phyloP scores from a whole-genome alignment of 1,139 yeast species.

The Scheffersomyces segobiensis region DNA sequence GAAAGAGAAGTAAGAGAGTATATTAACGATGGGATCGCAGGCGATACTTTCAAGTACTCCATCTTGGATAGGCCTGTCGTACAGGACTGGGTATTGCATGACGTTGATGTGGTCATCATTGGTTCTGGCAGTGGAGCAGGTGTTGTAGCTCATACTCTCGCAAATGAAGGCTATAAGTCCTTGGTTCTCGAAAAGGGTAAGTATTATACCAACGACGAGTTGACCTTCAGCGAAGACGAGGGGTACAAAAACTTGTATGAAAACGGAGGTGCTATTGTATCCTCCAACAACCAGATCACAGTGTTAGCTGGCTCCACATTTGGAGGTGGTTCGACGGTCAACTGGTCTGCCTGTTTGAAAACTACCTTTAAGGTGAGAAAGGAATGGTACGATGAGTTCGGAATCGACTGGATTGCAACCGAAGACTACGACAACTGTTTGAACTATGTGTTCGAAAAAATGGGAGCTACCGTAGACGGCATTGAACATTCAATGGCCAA shows the following conservation, averaged over 20 bases:
- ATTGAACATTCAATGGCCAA: conserved; percentile 53
- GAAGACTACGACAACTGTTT: conserved; percentile 47
- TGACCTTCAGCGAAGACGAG: conserved; percentile 37
- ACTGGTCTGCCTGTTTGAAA: conserved; percentile 60
- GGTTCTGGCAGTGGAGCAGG: conserved; percentile 66
- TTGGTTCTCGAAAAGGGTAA: conserved; percentile 57
- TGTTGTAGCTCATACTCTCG: conserved; percentile 53
- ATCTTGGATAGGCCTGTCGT: conserved; percentile 34
- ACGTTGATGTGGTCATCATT: conserved; percentile 47
- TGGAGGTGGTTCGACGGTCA: conserved; percentile 64
- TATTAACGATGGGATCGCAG: conserved; percentile 26
- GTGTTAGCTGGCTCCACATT: conserved; percentile 57
- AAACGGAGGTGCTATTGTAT: conserved; percentile 35
- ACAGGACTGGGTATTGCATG: conserved; percentile 36
- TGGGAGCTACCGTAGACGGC: conserved; percentile 49
- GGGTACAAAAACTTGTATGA: conserved; percentile 46
- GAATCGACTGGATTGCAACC: conserved; percentile 50
- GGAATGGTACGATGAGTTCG: conserved; percentile 54
- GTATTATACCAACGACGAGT: conserved; percentile 40
- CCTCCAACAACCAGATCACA: conserved; percentile 36
- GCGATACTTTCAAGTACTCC: conserved; percentile 28
- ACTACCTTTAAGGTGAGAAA: conserved; percentile 56
- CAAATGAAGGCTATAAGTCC: conserved; percentile 44
- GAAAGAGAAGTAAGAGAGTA: conserved; percentile 29
- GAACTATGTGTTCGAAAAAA: conserved; percentile 51